Evolutionary conservation across 495 filamentous ascomycete species (phyloP).

Genomic region (Aspergillus nanangensis): DNA sequence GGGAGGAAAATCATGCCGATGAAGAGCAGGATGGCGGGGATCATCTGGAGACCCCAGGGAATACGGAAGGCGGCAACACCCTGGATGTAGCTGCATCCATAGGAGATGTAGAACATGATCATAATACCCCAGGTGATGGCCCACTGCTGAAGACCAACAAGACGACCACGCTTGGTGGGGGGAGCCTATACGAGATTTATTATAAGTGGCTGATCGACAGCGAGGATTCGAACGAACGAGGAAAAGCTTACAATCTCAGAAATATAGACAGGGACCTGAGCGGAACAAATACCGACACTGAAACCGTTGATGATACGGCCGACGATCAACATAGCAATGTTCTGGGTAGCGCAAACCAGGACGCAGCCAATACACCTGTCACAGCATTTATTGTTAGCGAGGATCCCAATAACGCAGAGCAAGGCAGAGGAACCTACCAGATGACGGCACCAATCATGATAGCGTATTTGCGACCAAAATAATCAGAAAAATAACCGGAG

Average conservation of each 20-base stretch:
- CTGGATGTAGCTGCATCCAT: conserved; percentile 21
- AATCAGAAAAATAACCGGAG: conserved; percentile 65
- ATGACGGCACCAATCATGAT: conserved; percentile 61
- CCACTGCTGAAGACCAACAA: conserved; percentile 73
- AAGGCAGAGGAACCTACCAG: conserved; percentile 47
- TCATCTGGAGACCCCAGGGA: conserved; percentile 73
- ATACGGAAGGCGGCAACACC: conserved; percentile 60
- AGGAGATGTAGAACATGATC: conserved; percentile 63
- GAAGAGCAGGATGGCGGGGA: conserved; percentile 64
- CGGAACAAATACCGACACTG: conserved; percentile 71
- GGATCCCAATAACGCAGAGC: background rate
- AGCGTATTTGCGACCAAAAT: conserved; percentile 59
- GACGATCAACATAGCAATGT: conserved; percentile 68
- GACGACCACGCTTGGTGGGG: conserved; percentile 63
- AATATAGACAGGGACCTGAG: conserved; percentile 77
- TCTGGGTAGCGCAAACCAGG: conserved; percentile 65
- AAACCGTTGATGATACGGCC: conserved; percentile 77
- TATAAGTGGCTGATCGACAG: background rate
- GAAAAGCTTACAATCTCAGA: conserved; percentile 49
- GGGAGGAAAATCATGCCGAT: conserved; percentile 61
- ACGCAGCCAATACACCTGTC: conserved; percentile 58
- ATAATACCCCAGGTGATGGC: conserved; percentile 78
- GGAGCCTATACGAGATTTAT: conserved; percentile 40
- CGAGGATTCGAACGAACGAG: background rate
- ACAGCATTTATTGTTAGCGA: conserved; percentile 5